These are phyloP conservation scores for Eutypella sp. DNA, from an alignment of 2,329 filamentous ascomycete genomes.

Conservation along the genomic window DNA sequence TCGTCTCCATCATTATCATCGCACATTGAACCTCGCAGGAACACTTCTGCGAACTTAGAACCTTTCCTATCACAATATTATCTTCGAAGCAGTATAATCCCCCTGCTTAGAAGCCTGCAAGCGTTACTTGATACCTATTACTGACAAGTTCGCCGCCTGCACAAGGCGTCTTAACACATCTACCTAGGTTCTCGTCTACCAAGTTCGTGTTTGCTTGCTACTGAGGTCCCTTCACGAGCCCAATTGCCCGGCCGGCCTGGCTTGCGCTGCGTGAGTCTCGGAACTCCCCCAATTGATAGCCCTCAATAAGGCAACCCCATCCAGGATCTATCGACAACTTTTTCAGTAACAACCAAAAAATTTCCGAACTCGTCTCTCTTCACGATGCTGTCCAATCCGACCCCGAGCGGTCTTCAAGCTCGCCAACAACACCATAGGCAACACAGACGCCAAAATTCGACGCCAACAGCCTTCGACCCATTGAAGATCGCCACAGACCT, in stretches of 20 bases:
- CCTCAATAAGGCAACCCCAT: constrained; percentile 23
- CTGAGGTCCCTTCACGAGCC: constrained; percentile 24
- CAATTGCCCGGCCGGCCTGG: constrained; percentile 31
- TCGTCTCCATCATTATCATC: background rate
- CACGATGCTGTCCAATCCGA: constrained; percentile 76
- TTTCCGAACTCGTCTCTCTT: constrained; percentile 67
- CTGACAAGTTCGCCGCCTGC: constrained; percentile 5
- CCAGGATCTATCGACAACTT: constrained; percentile 43
- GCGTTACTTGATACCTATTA: background rate
- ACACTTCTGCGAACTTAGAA: background rate
- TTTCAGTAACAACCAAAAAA: too few relatives aligned
- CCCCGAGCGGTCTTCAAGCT: constrained; percentile 62
- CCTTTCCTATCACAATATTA: background rate
- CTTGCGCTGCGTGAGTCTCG: constrained; percentile 39
- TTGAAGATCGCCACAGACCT: constrained; percentile 62
- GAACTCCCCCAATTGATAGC: constrained; percentile 37
- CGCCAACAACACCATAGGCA: constrained; percentile 68
- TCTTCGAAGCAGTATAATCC: background rate
- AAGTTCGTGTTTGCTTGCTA: constrained; percentile 27
- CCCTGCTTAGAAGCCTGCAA: background rate
- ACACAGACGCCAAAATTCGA: constrained; percentile 86
- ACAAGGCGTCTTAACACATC: constrained; percentile 10
- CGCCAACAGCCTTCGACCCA: constrained; percentile 71
- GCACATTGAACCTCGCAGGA: background rate
- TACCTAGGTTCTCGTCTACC: constrained; percentile 26